Evolutionary conservation across 768 basidiomycete genomes (phyloP).

Genomic region (Roridomyces roridus): DNA sequence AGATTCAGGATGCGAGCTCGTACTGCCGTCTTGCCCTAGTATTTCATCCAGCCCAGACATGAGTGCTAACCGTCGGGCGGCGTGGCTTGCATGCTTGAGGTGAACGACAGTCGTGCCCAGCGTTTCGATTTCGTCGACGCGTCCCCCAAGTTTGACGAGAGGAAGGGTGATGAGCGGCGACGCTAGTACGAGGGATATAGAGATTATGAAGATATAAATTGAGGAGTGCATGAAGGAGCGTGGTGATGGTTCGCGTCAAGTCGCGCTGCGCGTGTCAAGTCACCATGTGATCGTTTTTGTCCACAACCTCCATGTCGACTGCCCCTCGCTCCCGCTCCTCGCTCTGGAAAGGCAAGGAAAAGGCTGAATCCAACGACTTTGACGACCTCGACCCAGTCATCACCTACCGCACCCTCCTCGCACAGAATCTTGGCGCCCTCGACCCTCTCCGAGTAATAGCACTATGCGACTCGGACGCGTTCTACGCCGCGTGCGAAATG

Average conservation of each 20-base stretch:
- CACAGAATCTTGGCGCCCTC: constrained; percentile 68
- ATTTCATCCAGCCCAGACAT: constrained; percentile 49
- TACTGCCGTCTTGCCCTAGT: too few species aligned
- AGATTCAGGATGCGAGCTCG: not conserved
- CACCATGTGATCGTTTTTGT: too few species aligned
- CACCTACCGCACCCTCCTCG: constrained; percentile 81
- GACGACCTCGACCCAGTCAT: constrained; percentile 70
- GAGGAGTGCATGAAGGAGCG: too few species aligned
- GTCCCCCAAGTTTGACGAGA: constrained; percentile 13
- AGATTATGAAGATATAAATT: too few species aligned
- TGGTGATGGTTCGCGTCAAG: too few species aligned
- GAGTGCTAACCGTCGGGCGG: constrained; percentile 56
- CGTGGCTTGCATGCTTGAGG: constrained; percentile 66
- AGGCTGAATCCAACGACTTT: constrained; percentile 50
- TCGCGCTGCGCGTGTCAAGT: too few species aligned
- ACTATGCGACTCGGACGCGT: constrained; percentile 90
- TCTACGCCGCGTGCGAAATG: constrained; percentile 87
- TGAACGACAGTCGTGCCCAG: constrained; percentile 36
- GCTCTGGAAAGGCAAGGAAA: constrained; percentile 66
- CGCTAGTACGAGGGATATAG: constrained; percentile 1
- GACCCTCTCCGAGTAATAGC: constrained; percentile 87
- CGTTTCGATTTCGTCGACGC: not conserved
- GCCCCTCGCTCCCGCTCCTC: constrained; percentile 8
- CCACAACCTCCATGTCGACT: not conserved
- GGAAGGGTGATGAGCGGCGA: constrained; percentile 27